Evolutionary conservation across 2,329 filamentous ascomycete genomes (phyloP).

Genomic region (Gaeumannomyces sp.): DNA sequence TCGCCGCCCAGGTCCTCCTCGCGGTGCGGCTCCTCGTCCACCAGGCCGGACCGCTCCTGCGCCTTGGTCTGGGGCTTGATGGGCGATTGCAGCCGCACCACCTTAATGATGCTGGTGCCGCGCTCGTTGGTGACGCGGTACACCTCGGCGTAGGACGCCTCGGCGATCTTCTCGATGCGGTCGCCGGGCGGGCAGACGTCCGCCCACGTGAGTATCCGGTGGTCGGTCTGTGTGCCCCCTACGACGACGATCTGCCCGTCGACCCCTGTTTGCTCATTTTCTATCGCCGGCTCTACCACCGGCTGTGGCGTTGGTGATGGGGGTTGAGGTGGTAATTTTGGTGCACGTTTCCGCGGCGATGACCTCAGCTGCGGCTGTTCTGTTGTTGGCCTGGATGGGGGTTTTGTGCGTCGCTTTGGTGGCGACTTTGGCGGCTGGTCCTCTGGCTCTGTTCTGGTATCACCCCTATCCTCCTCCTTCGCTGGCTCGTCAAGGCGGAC

Average conservation of each 20-base stretch:
- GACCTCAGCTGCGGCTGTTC: neutral
- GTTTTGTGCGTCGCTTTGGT: neutral
- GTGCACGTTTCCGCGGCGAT: neutral
- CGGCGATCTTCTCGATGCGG: conserved; percentile 56
- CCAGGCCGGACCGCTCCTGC: conserved; percentile 45
- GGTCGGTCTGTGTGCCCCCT: conserved; percentile 11
- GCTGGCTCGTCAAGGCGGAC: neutral
- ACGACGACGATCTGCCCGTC: too few species aligned
- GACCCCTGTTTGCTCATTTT: neutral
- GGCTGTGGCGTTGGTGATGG: neutral
- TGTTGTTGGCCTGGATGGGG: neutral
- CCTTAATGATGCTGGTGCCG: conserved; percentile 60
- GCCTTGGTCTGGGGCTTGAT: conserved; percentile 52
- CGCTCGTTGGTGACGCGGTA: conserved; percentile 54
- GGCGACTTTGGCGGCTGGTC: neutral
- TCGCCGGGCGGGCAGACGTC: conserved; percentile 50
- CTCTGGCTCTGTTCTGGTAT: neutral
- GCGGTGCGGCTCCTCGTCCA: conserved; percentile 53
- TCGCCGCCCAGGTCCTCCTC: conserved; percentile 52
- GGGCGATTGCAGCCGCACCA: conserved; percentile 52
- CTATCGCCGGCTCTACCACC: neutral
- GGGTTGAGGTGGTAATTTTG: neutral
- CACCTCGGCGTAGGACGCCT: conserved; percentile 61
- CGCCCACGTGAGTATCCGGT: conserved; percentile 47
- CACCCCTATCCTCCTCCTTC: neutral